Evolutionary conservation across 768 basidiomycete genomes (phyloP).

Genomic region (Lentinula boryana): DNA sequence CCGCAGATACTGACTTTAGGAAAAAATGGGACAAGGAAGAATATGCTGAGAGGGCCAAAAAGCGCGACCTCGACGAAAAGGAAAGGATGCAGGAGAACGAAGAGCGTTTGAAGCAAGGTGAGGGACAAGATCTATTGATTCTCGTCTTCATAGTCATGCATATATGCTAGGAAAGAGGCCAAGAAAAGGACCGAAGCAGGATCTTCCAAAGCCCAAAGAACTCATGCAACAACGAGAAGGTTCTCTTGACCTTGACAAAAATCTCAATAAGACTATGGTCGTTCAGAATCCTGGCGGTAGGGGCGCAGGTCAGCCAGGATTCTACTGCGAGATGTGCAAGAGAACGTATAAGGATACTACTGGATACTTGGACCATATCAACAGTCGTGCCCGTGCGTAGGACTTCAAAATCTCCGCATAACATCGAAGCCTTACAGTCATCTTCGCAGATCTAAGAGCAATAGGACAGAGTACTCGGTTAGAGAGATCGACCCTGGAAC

Average conservation of each 20-base stretch:
- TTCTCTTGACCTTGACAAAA: constrained; percentile 89
- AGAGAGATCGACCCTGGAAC: constrained; percentile 83
- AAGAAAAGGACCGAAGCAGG: constrained; percentile 49
- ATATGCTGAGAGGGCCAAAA: constrained; percentile 77
- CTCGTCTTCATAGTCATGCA: constrained; percentile 5
- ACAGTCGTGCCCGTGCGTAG: constrained; percentile 83
- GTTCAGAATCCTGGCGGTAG: constrained; percentile 78
- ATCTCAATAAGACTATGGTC: constrained; percentile 91
- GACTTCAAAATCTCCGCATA: not conserved
- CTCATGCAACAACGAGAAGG: constrained; percentile 85
- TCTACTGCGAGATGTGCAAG: constrained; percentile 88
- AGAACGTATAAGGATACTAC: constrained; percentile 90
- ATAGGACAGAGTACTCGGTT: constrained; percentile 96
- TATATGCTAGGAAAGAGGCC: constrained; percentile 70
- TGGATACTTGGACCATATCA: constrained; percentile 95
- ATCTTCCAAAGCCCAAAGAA: constrained; percentile 89
- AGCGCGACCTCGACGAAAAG: constrained; percentile 73
- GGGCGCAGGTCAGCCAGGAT: constrained; percentile 89
- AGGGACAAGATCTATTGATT: constrained; percentile 4
- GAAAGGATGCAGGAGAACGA: constrained; percentile 86
- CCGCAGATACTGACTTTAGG: constrained; percentile 69
- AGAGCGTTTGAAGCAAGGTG: constrained; percentile 79
- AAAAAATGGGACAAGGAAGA: constrained; percentile 96
- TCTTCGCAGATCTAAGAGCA: constrained; percentile 68
- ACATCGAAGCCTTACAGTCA: constrained; percentile 4